phyloP scores from a whole-genome alignment of 2,329 filamentous ascomycete genomes.

The Lasiodiplodia citricola region DNA sequence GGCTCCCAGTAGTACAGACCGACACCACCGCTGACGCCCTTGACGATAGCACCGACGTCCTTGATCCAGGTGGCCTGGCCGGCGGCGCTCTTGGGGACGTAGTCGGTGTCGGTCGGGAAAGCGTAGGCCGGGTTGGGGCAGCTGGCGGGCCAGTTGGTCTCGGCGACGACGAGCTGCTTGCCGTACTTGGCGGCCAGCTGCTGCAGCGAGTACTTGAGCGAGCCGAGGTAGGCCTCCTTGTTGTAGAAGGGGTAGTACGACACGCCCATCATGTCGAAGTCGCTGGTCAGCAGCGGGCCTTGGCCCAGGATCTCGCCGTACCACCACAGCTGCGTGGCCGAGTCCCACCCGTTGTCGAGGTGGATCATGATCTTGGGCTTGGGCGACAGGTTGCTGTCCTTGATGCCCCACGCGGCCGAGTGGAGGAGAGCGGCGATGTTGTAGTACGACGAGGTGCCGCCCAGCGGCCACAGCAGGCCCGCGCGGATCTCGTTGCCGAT shows the following conservation, averaged over 20 bases:
- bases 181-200: constrained; percentile 67
- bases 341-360: constrained; percentile 75
- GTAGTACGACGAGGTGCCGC: constrained; percentile 54
- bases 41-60: constrained; percentile 63
- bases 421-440: constrained; percentile 70
- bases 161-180: constrained; percentile 72
- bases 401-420: constrained; percentile 67
- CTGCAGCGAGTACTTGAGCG: constrained; percentile 60
- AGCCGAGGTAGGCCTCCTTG: constrained; percentile 61
- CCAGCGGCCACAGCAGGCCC: constrained; percentile 71
- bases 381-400: constrained; percentile 62
- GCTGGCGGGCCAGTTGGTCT: constrained; percentile 71
- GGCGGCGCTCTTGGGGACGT: constrained; percentile 64
- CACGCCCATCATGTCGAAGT: constrained; percentile 75
- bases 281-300: constrained; percentile 56
- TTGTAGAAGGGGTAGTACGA: constrained; percentile 77
- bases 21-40: constrained; percentile 63
- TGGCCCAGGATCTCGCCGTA: constrained; percentile 60
- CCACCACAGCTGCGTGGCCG: constrained; percentile 68
- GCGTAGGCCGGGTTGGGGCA: constrained; percentile 49
- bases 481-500: constrained; percentile 76
- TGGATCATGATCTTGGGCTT: constrained; percentile 75
- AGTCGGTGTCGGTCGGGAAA: constrained; percentile 66
- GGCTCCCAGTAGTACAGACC: constrained; percentile 67
- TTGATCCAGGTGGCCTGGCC: constrained; percentile 69